Conservation (phyloP, 176 grass and related monocot species). For the Juncus inflexus region DNA sequence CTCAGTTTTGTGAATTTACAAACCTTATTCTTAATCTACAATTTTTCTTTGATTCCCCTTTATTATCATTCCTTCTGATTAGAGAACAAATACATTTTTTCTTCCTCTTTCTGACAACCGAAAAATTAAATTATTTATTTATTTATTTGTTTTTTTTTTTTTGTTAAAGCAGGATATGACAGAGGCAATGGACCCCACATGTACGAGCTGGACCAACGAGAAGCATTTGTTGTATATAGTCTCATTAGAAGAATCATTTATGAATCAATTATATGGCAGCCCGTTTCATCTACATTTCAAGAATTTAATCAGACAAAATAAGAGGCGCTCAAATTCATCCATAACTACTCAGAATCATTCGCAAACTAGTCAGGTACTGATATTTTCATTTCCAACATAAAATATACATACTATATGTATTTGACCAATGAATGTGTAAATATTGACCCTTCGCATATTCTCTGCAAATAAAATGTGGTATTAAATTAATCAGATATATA, state of each 20-base stretch:
- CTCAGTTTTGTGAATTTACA: background rate
- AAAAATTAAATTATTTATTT: background rate
- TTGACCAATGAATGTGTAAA: background rate
- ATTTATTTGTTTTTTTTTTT: slow-evolving; percentile 14
- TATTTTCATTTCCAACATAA: slow-evolving; percentile 1
- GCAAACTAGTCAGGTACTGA: slow-evolving; percentile 33
- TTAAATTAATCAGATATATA: background rate
- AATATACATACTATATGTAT: background rate
- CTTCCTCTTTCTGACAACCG: background rate
- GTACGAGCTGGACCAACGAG: slow-evolving; percentile 73
- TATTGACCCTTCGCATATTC: background rate
- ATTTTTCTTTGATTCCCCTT: background rate
- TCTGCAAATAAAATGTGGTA: background rate
- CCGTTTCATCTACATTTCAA: slow-evolving; percentile 34
- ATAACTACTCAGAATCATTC: slow-evolving; percentile 25
- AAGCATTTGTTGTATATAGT: slow-evolving; percentile 77
- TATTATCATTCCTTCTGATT: background rate
- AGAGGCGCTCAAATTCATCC: slow-evolving; percentile 24
- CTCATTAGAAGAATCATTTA: slow-evolving; percentile 68
- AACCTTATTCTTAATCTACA: background rate
- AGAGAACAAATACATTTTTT: background rate
- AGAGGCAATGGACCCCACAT: slow-evolving; percentile 33
- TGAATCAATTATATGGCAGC: slow-evolving; percentile 38
- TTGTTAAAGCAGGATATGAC: slow-evolving; percentile 42
- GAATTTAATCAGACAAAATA: slow-evolving; percentile 25